Conservation (phyloP, 2,329 filamentous ascomycete genomes). For the Cyphellophora attinorum region DNA sequence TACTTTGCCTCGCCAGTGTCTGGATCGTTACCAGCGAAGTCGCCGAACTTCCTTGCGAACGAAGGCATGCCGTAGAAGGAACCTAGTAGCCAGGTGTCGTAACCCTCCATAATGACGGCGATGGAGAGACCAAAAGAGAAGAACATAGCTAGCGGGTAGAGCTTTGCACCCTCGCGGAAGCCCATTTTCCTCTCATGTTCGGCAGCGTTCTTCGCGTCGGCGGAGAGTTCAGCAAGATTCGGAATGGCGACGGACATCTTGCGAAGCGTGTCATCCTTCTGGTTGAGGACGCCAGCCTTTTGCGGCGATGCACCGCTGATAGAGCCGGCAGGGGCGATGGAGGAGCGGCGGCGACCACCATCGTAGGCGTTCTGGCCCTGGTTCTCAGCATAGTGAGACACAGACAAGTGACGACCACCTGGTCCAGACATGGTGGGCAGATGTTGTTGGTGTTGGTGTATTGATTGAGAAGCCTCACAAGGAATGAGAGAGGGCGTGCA, state of each 20-base stretch:
- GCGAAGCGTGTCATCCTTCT: conserved; percentile 18
- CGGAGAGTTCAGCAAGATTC: conserved; percentile 16
- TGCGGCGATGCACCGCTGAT: conserved; percentile 9
- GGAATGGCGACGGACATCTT: conserved; percentile 19
- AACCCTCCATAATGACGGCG: conserved; percentile 18
- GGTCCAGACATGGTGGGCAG: conserved; percentile 10
- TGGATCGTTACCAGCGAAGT: background rate
- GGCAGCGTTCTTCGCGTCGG: conserved; percentile 16
- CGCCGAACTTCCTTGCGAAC: conserved; percentile 15
- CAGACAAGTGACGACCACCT: conserved; percentile 15
- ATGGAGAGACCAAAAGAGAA: conserved; percentile 15
- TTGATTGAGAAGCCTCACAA: background rate
- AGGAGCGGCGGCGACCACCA: conserved; percentile 16
- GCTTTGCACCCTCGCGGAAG: conserved; percentile 59
- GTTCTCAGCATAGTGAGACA: conserved; percentile 16
- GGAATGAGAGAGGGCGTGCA: conserved; percentile 1
- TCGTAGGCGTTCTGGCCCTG: conserved; percentile 12
- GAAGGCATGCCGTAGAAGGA: conserved; percentile 18
- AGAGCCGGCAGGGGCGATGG: conserved; percentile 15
- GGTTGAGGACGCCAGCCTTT: conserved; percentile 15
- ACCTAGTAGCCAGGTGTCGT: conserved; percentile 19
- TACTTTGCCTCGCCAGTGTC: conserved; percentile 5
- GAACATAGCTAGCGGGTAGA: conserved; percentile 35
- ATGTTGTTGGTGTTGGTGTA: background rate
- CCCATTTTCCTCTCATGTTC: conserved; percentile 16